A percentile compares a stretch with the other conserved stretches of the same genome.
phyloP scores from a whole-genome alignment of 192 early-diverging fungal genomes.

The Chytriomyces hyalinus region DNA sequence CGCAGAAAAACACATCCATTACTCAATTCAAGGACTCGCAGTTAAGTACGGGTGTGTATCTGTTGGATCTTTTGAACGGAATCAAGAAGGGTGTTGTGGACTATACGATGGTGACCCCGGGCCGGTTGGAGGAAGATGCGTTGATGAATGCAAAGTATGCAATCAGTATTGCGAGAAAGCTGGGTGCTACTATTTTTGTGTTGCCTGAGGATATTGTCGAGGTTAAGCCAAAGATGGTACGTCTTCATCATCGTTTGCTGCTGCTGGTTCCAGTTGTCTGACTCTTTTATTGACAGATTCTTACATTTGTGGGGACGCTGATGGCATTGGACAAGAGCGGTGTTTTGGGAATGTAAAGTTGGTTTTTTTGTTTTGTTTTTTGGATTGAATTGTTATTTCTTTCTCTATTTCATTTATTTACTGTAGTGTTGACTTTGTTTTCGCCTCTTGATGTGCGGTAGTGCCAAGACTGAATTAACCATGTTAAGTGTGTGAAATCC shows the following conservation, averaged over 20 bases:
- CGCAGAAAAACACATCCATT: slow-evolving; percentile 73
- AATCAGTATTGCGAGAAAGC: slow-evolving; percentile 97
- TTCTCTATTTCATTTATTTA: not conserved
- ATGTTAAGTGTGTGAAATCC: too few species aligned
- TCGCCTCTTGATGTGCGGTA: too few species aligned
- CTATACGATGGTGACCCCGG: slow-evolving; percentile 79
- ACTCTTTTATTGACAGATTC: slow-evolving; percentile 60
- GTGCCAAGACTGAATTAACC: too few species aligned
- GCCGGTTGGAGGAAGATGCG: slow-evolving; percentile 78
- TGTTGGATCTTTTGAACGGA: slow-evolving; percentile 91
- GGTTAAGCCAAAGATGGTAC: slow-evolving; percentile 93
- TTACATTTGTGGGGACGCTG: slow-evolving; percentile 83
- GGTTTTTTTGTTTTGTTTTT: not conserved
- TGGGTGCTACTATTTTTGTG: slow-evolving; percentile 98
- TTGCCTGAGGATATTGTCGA: slow-evolving; percentile 99
- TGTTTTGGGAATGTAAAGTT: slow-evolving; percentile 8
- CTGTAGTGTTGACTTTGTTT: not conserved
- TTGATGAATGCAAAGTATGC: slow-evolving; percentile 95
- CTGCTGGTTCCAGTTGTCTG: not conserved
- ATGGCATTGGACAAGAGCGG: slow-evolving; percentile 73
- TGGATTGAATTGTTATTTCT: not conserved
- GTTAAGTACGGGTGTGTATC: slow-evolving; percentile 80
- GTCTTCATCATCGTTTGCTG: slow-evolving; percentile 10
- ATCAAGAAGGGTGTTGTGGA: slow-evolving; percentile 92
- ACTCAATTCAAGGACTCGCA: slow-evolving; percentile 83